Base-by-base conservation (phyloP, 169 alveolate genomes). In the Plasmodium reichenowi region DNA sequence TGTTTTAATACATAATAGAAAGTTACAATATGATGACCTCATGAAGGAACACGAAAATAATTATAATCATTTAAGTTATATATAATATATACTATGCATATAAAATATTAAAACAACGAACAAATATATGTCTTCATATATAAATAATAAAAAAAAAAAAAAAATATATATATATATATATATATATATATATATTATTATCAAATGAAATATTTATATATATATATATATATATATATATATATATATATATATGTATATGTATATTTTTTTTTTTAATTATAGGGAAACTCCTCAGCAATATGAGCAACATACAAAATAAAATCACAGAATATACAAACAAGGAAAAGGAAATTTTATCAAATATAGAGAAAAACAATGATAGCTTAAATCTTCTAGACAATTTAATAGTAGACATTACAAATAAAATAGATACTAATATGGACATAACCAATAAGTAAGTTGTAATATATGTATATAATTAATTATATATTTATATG, bases 1-100 rank as follows among this genome's bases (percentile, higher is more conserved):
- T 48, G 91, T 83, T 9, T 29, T 83, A 32, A 83, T 83, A 13
- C 26, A 58, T 50, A 83, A 83, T 17, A 70, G 58, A 32, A 83
- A 68, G 54, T 26, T 83, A 29, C 29, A 83, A 47, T 83, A 83
- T 32, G 85, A 83, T 13, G 8, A 54, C 3, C 63, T 83, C 2
- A 83, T 83, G 91, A 20, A 54, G 32, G 83, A 68, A 3, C 85
- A 83, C 64, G 91, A 83, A 48, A n/a, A 10, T 3, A 71, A 48
- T 54, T 83, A 83, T 47, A 8, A 80, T 17, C 38, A 63, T n/a
- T 24, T 83, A 38, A 83, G 91, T 83, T 67, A 26, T 72, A 29
- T 32, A 2, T 13, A 8, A 2, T 32, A 32, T 32, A 54, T 54
- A 54, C 8, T 54, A 54, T 54, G 13, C 8, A 3, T 54, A 54